Evolutionary conservation across 495 filamentous ascomycete species (phyloP).

Genomic region (Tetracladium marchalianum): DNA sequence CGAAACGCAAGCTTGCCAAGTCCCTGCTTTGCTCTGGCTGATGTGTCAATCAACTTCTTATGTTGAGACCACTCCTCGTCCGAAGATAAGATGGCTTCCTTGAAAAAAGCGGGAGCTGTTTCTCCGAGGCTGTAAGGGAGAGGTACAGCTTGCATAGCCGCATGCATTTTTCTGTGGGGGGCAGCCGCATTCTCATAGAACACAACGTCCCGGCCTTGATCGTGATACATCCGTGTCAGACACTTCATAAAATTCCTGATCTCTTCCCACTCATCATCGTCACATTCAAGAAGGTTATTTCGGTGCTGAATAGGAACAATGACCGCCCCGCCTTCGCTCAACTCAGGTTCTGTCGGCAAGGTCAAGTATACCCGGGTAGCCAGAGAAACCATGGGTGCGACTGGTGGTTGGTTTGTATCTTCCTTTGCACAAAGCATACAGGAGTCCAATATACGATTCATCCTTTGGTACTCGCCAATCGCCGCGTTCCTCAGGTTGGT

Average conservation of each 20-base stretch:
- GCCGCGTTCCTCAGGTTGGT: conserved; percentile 82
- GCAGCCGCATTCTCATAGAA: conserved; percentile 97
- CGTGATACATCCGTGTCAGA: conserved; percentile 84
- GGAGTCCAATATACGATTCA: conserved; percentile 76
- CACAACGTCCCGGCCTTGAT: conserved; percentile 79
- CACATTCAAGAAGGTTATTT: conserved; percentile 86
- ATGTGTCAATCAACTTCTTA: conserved; percentile 85
- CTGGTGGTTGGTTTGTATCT: conserved; percentile 70
- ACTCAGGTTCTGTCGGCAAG: conserved; percentile 80
- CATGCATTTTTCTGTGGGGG: conserved; percentile 69
- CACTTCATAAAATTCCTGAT: conserved; percentile 99
- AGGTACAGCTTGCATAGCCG: conserved; percentile 76
- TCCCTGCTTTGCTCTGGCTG: conserved; percentile 52
- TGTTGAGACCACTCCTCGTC: conserved; percentile 96
- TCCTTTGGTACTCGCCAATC: conserved; percentile 80
- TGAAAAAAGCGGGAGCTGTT: conserved; percentile 90
- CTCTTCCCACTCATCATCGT: conserved; percentile 99
- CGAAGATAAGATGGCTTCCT: conserved; percentile 77
- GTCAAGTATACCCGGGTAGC: conserved; percentile 83
- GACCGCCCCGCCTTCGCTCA: conserved; percentile 70
- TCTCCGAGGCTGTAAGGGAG: conserved; percentile 80
- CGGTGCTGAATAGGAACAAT: conserved; percentile 88
- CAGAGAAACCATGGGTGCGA: conserved; percentile 82
- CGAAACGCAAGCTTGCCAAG: conserved; percentile 78
- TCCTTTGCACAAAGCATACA: conserved; percentile 93